Base-by-base conservation (phyloP, 2,329 filamentous ascomycete species). In the Alternaria dauci region DNA sequence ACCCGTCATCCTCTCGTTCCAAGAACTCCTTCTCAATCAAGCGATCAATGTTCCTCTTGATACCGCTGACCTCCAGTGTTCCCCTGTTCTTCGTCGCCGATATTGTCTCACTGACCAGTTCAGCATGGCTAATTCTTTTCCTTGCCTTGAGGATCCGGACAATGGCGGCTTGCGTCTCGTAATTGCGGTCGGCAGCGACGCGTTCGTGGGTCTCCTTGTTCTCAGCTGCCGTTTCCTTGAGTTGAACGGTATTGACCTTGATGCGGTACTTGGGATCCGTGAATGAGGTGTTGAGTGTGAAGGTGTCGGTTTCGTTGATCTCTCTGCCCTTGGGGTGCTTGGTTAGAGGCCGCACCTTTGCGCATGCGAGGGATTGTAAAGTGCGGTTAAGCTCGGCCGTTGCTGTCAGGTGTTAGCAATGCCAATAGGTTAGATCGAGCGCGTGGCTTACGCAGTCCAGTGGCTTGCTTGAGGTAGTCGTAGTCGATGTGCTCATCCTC, bases 201-300 rank as follows among this genome's bases (percentile, higher is more conserved):
- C 93, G 88, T 78, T 97, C 91, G 79, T 98, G 93, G 1, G 94
- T 98, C 71, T 91, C 92, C 79, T 93, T 91, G 81, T 97, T 97
- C 80, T 99, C 95, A 74, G 94, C 91, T 71, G 91, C 91, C 0
- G 95, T 98, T 81, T 99, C 95, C 80, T 95, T 96, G 52, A 97
- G 86, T 80, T 99, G 95, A 70, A 99, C 95, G 80, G 97, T 94
- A 81, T 98, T 99, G 83, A 99, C 97, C 83, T 99, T 99, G 81
- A 99, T 89, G 58, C 93, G 89, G 79, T 92, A 91, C 79, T 95
- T 96, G 20, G 89, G 86, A 74, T 97, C 91, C 2, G 82, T 82
- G 79, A 99, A 99, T 16, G 77, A 77, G 44, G 85, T 79, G 81
- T 97, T 97, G 73, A 96, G 89, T 0, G 87, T 88, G 73, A 99